phyloP scores from a whole-genome alignment of 176 grass and related monocot genomes.

The Eleusine indica region DNA sequence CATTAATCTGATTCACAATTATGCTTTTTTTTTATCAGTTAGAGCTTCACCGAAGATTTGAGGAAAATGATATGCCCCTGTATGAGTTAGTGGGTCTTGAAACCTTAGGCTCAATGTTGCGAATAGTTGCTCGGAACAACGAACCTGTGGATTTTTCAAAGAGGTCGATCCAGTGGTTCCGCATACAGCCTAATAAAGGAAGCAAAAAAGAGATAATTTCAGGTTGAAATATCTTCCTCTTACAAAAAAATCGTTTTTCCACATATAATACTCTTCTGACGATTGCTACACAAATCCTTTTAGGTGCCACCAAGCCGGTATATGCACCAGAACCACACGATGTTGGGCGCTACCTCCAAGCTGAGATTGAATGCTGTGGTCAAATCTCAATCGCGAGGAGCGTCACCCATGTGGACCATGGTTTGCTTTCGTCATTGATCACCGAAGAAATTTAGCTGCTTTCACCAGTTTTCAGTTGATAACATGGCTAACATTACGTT shows the following conservation, averaged over 20 bases:
- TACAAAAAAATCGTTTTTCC: constrained; percentile 10
- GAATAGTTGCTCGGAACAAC: constrained; percentile 41
- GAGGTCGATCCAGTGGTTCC: constrained; percentile 71
- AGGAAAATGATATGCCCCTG: constrained; percentile 27
- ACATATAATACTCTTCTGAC: not conserved
- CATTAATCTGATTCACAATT: constrained; percentile 2
- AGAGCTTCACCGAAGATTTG: constrained; percentile 33
- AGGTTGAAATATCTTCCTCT: constrained; percentile 50
- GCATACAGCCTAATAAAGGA: constrained; percentile 51
- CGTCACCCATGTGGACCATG: constrained; percentile 61
- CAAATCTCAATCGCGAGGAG: constrained; percentile 45
- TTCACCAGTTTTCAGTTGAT: constrained; percentile 16
- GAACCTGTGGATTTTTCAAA: constrained; percentile 44
- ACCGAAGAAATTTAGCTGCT: constrained; percentile 16
- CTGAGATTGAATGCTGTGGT: constrained; percentile 54
- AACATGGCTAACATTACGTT: constrained; percentile 29
- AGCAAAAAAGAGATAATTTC: constrained; percentile 74
- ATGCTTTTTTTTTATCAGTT: constrained; percentile 48
- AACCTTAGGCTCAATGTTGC: constrained; percentile 67
- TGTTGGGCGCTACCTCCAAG: constrained; percentile 67
- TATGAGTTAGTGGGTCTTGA: constrained; percentile 71
- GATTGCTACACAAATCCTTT: constrained; percentile 20
- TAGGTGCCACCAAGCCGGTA: constrained; percentile 69
- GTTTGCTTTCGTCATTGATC: constrained; percentile 42
- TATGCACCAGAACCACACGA: constrained; percentile 86